Conservation (phyloP, 106 monocot genomes). For the Allium sativum region DNA sequence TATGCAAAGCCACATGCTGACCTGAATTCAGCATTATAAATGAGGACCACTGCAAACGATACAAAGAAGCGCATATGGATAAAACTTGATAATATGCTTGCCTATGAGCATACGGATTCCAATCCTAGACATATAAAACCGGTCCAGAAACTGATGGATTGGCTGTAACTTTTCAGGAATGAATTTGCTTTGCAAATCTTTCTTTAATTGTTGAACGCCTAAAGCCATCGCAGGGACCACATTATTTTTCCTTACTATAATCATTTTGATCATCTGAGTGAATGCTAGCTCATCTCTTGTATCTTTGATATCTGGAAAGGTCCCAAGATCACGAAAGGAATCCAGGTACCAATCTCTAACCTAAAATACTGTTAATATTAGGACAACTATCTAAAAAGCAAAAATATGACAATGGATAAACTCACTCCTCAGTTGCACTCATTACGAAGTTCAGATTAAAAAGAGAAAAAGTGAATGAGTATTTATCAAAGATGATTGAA, state of each 20-base stretch:
- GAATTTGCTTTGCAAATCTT: conserved; percentile 37
- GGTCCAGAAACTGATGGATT: conserved; percentile 73
- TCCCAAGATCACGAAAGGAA: conserved; percentile 69
- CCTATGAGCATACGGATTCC: conserved; percentile 90
- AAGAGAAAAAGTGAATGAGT: too few species aligned
- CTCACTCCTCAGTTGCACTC: too few species aligned
- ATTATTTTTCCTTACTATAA: conserved; percentile 89
- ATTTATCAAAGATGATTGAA: too few species aligned
- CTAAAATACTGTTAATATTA: too few species aligned
- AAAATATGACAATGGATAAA: too few species aligned
- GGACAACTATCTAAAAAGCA: too few species aligned
- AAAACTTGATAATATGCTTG: too few species aligned
- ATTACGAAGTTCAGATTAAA: too few species aligned
- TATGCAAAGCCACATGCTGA: too few species aligned
- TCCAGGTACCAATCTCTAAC: conserved; percentile 82
- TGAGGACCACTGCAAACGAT: too few species aligned
- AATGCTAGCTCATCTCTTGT: conserved; percentile 51
- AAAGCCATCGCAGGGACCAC: conserved; percentile 89
- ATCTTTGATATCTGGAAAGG: conserved; percentile 52
- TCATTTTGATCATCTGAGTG: conserved; percentile 87
- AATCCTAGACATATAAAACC: conserved; percentile 87
- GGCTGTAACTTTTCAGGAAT: conserved; percentile 33
- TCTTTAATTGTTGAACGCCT: conserved; percentile 84
- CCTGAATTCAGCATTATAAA: too few species aligned
- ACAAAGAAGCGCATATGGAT: too few species aligned